phyloP scores from a whole-genome alignment of 345 rosid species.

The Carallia brachiata region DNA sequence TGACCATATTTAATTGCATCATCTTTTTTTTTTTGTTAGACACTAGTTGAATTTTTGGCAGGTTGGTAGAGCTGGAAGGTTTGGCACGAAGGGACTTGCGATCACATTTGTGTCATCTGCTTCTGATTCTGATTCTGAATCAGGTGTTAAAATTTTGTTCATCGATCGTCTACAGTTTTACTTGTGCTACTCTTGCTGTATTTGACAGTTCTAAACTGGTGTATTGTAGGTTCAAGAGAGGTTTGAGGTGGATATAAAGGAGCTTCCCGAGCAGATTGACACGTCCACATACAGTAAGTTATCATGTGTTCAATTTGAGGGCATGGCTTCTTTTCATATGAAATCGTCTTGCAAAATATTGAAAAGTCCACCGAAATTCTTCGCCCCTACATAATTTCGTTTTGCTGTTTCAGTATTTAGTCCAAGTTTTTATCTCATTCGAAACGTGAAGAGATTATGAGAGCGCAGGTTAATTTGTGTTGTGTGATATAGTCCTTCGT shows the following conservation, averaged over 20 bases:
- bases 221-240: slow-evolving; percentile 29
- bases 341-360: no score
- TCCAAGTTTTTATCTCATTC: no score
- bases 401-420: no score
- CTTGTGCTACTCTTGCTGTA: background rate
- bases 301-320: background rate
- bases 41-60: slow-evolving; percentile 7
- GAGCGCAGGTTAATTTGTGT: no score
- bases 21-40: background rate
- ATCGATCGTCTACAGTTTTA: background rate
- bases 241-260: slow-evolving; percentile 44
- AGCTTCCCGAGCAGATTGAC: slow-evolving; percentile 42
- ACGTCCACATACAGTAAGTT: slow-evolving; percentile 38
- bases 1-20: background rate
- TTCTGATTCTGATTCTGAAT: slow-evolving; percentile 80
- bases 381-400: no score
- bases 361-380: no score
- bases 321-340: no score
- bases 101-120: slow-evolving; percentile 90
- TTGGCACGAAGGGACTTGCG: slow-evolving; percentile 96
- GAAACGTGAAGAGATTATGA: no score
- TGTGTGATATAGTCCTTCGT: no score
- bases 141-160: slow-evolving; percentile 44
- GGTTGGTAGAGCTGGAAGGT: slow-evolving; percentile 98
- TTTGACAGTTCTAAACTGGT: background rate